These are phyloP conservation scores for Larix kaempferi DNA, from an alignment of 75 land plant species.

Conservation along the genomic window DNA sequence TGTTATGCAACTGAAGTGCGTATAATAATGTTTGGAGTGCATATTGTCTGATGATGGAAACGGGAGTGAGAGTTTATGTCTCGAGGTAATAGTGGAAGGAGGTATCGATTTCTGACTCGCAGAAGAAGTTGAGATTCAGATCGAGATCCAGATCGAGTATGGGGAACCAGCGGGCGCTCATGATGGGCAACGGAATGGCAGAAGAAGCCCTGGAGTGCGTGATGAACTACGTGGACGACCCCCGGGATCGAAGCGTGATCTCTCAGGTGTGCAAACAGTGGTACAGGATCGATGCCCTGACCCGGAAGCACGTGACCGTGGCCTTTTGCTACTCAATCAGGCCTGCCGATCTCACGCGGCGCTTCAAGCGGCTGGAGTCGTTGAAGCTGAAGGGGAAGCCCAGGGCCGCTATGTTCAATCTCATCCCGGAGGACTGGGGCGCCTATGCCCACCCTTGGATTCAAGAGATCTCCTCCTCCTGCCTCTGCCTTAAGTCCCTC, in stretches of 20 bases:
- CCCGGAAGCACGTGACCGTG: slow-evolving; percentile 52
- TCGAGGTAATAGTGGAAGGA: too few species aligned
- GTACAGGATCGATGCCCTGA: slow-evolving; percentile 41
- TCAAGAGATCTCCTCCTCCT: not conserved
- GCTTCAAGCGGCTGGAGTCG: slow-evolving; percentile 31
- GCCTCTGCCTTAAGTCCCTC: slow-evolving; percentile 20
- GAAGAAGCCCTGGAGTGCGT: slow-evolving; percentile 48
- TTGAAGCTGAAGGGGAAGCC: slow-evolving; percentile 60
- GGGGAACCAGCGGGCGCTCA: slow-evolving; percentile 1
- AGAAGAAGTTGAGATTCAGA: too few species aligned
- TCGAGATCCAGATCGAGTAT: not conserved
- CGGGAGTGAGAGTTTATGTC: too few species aligned
- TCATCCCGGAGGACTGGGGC: slow-evolving; percentile 46
- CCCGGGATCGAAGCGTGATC: slow-evolving; percentile 44
- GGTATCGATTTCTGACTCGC: too few species aligned
- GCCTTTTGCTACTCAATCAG: slow-evolving; percentile 53
- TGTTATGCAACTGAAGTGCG: too few species aligned
- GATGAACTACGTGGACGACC: slow-evolving; percentile 33
- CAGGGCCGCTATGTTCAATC: slow-evolving; percentile 47
- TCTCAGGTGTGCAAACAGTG: slow-evolving; percentile 63
- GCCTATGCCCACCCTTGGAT: slow-evolving; percentile 56
- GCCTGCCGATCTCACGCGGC: slow-evolving; percentile 29
- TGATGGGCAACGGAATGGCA: slow-evolving; percentile 11
- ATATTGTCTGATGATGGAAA: too few species aligned
- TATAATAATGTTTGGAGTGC: too few species aligned